phyloP scores from a whole-genome alignment of 495 filamentous ascomycete species.

The Viridothelium virens region DNA sequence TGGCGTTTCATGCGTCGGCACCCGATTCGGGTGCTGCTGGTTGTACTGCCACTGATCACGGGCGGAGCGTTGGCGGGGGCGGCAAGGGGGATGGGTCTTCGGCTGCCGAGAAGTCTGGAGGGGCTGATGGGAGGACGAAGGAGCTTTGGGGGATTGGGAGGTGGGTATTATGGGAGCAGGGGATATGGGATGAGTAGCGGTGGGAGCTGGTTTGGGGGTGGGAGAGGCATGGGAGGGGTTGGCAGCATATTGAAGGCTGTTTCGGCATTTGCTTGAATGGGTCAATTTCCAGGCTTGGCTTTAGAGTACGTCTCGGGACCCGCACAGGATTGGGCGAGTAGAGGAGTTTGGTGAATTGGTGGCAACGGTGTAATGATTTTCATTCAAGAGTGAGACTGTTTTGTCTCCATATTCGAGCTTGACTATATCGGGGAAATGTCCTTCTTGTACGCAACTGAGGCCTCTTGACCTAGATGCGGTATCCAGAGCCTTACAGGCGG shows the following conservation, averaged over 20 bases:
- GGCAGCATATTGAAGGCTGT: slow-evolving; percentile 32
- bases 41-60: slow-evolving; percentile 72
- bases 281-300: background rate
- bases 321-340: too few species aligned
- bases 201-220: slow-evolving; percentile 17
- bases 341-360: too few species aligned
- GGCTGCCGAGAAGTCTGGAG: slow-evolving; percentile 54
- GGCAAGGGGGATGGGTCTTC: slow-evolving; percentile 65
- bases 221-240: slow-evolving; percentile 27
- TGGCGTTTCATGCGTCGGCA: slow-evolving; percentile 66
- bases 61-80: slow-evolving; percentile 69
- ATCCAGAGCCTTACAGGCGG: too few species aligned
- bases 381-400: too few species aligned
- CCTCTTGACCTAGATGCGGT: too few species aligned
- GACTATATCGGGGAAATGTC: too few species aligned
- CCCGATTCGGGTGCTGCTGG: slow-evolving; percentile 71
- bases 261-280: slow-evolving; percentile 31
- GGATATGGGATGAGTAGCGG: slow-evolving; percentile 28
- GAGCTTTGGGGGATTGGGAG: slow-evolving; percentile 14
- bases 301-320: background rate
- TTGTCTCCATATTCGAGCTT: too few species aligned
- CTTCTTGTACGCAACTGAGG: too few species aligned
- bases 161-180: slow-evolving; percentile 31
- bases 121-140: slow-evolving; percentile 44
- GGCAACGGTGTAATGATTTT: too few species aligned